A percentile compares a stretch with the other conserved stretches of the same genome.
These are phyloP conservation scores for Moricandia moricandioides DNA, from an alignment of 345 rosid genomes.

Conservation along the genomic window DNA sequence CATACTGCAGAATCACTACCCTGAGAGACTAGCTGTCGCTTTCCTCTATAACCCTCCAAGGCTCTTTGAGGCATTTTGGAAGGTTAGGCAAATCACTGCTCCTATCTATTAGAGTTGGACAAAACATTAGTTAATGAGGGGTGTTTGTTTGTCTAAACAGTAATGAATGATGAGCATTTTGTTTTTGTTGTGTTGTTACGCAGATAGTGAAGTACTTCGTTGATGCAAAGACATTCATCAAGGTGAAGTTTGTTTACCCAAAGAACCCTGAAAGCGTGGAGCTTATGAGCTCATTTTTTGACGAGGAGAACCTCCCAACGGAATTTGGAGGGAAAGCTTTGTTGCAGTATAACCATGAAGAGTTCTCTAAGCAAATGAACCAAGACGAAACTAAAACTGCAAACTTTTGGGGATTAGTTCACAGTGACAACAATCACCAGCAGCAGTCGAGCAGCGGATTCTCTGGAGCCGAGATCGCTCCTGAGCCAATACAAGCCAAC, in stretches of 20 bases:
- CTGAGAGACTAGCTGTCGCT: conserved; percentile 88
- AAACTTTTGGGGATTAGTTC: conserved; percentile 56
- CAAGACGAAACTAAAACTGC: conserved; percentile 73
- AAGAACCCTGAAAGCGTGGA: conserved; percentile 76
- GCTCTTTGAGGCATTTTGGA: conserved; percentile 96
- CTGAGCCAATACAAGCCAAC: conserved; percentile 47
- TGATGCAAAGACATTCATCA: conserved; percentile 78
- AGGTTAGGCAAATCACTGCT: conserved; percentile 48
- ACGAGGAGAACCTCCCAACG: conserved; percentile 74
- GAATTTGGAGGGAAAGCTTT: conserved; percentile 82
- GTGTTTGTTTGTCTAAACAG: too few species aligned
- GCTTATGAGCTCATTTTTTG: conserved; percentile 69
- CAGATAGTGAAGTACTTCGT: conserved; percentile 88
- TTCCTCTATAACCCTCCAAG: conserved; percentile 93
- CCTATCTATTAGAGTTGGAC: neutral
- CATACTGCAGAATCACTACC: conserved; percentile 85
- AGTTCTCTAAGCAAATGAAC: conserved; percentile 70
- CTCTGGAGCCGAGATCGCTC: conserved; percentile 55
- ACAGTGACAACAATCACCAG: conserved; percentile 25
- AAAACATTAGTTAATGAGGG: neutral
- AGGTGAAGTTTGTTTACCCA: conserved; percentile 94
- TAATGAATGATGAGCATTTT: neutral
- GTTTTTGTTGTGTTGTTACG: neutral
- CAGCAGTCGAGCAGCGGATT: conserved; percentile 39
- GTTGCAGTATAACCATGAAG: conserved; percentile 77